phyloP scores from a whole-genome alignment of 495 filamentous ascomycete species.

The Tuber calosporum region DNA sequence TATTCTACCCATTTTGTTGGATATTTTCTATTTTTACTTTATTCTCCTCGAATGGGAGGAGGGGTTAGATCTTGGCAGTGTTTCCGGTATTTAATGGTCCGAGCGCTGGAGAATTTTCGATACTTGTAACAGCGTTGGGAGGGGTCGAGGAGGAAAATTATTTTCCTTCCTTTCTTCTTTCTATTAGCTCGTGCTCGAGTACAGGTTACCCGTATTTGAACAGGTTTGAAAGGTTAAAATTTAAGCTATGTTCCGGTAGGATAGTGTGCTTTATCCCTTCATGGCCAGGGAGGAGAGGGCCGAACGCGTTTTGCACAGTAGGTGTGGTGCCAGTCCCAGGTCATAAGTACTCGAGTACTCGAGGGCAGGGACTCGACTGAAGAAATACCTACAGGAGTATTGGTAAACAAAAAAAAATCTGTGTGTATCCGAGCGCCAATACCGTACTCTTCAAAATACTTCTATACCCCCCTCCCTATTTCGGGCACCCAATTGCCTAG shows the following conservation, averaged over 20 bases:
- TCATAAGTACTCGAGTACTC: no score
- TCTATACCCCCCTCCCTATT: no score
- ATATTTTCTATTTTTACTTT: neutral
- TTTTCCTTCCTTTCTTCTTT: neutral
- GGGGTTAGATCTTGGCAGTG: neutral
- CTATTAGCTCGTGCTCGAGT: neutral
- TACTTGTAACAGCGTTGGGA: neutral
- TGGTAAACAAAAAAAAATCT: no score
- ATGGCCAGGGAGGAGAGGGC: neutral
- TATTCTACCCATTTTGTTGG: neutral
- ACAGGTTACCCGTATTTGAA: neutral
- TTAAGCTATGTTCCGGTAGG: neutral
- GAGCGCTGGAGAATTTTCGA: neutral
- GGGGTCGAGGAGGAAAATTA: neutral
- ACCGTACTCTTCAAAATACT: no score
- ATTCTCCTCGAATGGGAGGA: neutral
- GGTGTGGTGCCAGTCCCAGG: neutral
- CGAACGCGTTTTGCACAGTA: no score
- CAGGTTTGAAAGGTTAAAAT: neutral
- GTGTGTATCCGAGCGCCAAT: no score
- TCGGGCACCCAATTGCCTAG: no score
- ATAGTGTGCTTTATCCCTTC: neutral
- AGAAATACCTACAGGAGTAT: no score
- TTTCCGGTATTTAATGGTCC: neutral
- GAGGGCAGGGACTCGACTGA: no score